Percentiles rank a stretch among this genome's conserved stretches.
Conservation (phyloP, 192 early-diverging fungal genomes). For the Podila verticillata region DNA sequence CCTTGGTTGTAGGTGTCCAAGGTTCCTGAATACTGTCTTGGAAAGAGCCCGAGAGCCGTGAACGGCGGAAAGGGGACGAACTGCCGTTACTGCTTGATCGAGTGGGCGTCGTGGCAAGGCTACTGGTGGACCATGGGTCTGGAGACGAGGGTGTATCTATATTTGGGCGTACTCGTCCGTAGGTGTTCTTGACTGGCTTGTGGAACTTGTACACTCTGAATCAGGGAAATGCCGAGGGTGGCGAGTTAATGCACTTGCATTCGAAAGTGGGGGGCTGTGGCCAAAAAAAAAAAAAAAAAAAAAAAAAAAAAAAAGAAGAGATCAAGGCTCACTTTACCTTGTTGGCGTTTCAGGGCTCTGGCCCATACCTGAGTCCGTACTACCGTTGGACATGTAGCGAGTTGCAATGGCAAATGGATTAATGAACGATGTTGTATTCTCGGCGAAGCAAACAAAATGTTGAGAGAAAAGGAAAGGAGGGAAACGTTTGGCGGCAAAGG, state of each 20-base stretch:
- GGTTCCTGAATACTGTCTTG: neutral
- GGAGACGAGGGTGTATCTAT: conserved; percentile 9
- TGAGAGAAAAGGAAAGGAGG: too few species aligned
- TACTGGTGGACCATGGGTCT: conserved; percentile 12
- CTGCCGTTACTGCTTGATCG: conserved; percentile 1
- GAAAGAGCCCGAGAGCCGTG: conserved; percentile 15
- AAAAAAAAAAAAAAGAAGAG: too few species aligned
- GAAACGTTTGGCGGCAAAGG: too few species aligned
- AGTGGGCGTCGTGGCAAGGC: neutral
- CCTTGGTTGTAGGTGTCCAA: conserved; percentile 13
- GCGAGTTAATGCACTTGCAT: neutral
- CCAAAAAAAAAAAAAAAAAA: too few species aligned
- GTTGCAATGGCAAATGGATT: too few species aligned
- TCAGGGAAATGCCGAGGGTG: neutral
- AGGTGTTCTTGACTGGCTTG: conserved; percentile 23
- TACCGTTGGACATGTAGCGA: too few species aligned
- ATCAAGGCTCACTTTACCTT: conserved; percentile 1
- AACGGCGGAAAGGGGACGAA: conserved; percentile 6
- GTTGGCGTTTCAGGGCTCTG: conserved; percentile 12
- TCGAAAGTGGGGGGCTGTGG: neutral
- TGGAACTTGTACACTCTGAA: conserved; percentile 40
- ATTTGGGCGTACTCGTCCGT: conserved; percentile 21
- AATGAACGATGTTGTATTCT: too few species aligned
- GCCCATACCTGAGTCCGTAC: too few species aligned
- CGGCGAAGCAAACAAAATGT: too few species aligned